A percentile compares a stretch with the other conserved stretches of the same genome.
phyloP scores from a whole-genome alignment of 208 protist species.

The Naegleria fowleri region DNA sequence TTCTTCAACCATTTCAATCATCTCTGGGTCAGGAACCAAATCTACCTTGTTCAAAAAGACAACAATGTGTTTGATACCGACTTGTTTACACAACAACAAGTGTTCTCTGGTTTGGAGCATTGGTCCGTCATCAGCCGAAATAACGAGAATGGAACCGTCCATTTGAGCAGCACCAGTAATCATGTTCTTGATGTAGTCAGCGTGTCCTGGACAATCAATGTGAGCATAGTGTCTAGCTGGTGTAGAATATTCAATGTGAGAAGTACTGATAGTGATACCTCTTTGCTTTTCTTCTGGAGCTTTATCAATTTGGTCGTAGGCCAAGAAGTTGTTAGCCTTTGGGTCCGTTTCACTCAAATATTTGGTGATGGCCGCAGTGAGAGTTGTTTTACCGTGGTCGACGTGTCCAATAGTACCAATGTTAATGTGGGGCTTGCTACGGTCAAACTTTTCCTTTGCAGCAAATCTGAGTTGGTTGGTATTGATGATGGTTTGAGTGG shows the following conservation, averaged over 20 bases:
- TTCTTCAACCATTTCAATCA: slow-evolving; percentile 91
- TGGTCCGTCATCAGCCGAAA: slow-evolving; percentile 83
- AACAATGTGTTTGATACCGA: slow-evolving; percentile 89
- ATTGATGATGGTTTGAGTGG: neutral
- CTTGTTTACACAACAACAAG: slow-evolving; percentile 93
- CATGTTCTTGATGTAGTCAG: slow-evolving; percentile 99
- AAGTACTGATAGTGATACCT: slow-evolving; percentile 98
- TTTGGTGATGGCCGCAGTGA: slow-evolving; percentile 95
- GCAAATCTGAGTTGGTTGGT: slow-evolving; percentile 25
- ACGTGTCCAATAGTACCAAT: slow-evolving; percentile 98
- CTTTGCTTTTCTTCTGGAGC: slow-evolving; percentile 96
- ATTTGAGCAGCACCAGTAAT: slow-evolving; percentile 97
- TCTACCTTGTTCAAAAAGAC: slow-evolving; percentile 98
- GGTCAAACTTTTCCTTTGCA: slow-evolving; percentile 76
- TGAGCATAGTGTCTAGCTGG: slow-evolving; percentile 96
- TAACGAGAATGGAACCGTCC: slow-evolving; percentile 81
- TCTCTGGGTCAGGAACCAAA: slow-evolving; percentile 73
- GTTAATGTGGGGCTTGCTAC: slow-evolving; percentile 93
- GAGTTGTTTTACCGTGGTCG: slow-evolving; percentile 98
- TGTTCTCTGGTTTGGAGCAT: slow-evolving; percentile 99
- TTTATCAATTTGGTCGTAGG: slow-evolving; percentile 98
- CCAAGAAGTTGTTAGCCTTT: slow-evolving; percentile 65
- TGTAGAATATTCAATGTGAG: slow-evolving; percentile 97
- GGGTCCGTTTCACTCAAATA: slow-evolving; percentile 63
- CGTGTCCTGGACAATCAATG: slow-evolving; percentile 99